phyloP scores from a whole-genome alignment of 192 early-diverging fungal species.

The Radiomyces spectabilis region DNA sequence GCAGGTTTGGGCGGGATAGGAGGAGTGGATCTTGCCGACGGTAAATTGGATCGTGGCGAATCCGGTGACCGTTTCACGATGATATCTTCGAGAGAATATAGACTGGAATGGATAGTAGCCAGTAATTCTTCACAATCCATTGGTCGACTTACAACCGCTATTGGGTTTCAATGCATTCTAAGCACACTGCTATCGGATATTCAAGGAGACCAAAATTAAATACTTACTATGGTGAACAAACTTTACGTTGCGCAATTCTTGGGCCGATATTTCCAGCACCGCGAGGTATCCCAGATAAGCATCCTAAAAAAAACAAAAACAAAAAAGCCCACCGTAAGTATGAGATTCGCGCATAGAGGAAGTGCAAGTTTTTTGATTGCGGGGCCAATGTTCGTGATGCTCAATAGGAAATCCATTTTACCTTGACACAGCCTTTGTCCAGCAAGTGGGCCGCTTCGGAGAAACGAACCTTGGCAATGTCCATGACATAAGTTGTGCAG shows the following conservation, averaged over 20 bases:
- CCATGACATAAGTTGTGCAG: too few species aligned
- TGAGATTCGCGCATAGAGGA: background rate
- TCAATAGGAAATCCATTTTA: too few species aligned
- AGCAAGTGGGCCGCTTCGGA: conserved; percentile 2
- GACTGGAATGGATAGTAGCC: conserved; percentile 6
- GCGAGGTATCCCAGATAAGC: conserved; percentile 40
- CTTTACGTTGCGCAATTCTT: conserved; percentile 39
- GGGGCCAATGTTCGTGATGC: too few species aligned
- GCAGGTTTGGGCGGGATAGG: conserved; percentile 42
- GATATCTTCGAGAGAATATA: conserved; percentile 7
- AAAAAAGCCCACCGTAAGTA: background rate
- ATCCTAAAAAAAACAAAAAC: conserved; percentile 24
- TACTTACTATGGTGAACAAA: conserved; percentile 44
- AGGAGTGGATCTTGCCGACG: conserved; percentile 26
- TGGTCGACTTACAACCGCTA: background rate
- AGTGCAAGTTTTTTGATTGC: background rate
- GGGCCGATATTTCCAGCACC: conserved; percentile 32
- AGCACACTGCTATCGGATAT: background rate
- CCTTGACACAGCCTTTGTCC: background rate
- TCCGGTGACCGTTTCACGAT: conserved; percentile 10
- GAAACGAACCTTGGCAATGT: too few species aligned
- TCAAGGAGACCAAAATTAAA: background rate
- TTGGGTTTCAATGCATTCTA: background rate
- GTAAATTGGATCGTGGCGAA: conserved; percentile 21
- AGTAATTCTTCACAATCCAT: conserved; percentile 2